These are phyloP conservation scores for Diplodia corticola DNA, from an alignment of 2,329 filamentous ascomycete species.

Conservation along the genomic window DNA sequence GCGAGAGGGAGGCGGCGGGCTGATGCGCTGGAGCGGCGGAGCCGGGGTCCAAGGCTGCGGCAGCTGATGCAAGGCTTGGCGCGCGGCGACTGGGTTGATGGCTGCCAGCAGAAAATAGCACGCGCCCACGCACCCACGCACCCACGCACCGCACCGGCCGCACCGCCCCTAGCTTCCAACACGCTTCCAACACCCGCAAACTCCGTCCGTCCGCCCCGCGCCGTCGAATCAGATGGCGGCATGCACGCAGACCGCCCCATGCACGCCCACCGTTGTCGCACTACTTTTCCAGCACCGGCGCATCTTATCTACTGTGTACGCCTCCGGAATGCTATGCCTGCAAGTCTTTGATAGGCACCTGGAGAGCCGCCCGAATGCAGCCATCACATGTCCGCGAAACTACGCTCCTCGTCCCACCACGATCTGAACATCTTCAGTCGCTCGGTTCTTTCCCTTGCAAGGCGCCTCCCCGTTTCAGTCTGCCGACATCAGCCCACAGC, in stretches of 20 bases:
- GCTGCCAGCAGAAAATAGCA: constrained; percentile 12
- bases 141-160: too few relatives aligned
- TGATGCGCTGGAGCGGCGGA: constrained; percentile 18
- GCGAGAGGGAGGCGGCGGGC: constrained; percentile 12
- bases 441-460: constrained; percentile 20
- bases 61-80: constrained; percentile 21
- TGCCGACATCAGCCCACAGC: neutral
- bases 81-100: neutral
- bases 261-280: constrained; percentile 9
- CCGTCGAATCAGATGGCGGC: neutral
- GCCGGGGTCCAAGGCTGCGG: constrained; percentile 1
- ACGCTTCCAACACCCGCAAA: neutral
- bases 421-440: constrained; percentile 22
- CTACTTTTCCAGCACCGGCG: too few relatives aligned
- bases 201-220: neutral
- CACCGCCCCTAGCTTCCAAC: neutral
- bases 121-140: too few relatives aligned
- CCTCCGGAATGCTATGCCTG: too few relatives aligned
- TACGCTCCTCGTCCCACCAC: constrained; percentile 24
- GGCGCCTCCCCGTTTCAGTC: constrained; percentile 10
- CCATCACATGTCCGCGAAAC: neutral
- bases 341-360: neutral
- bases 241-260: neutral
- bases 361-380: too few relatives aligned
- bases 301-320: too few relatives aligned